phyloP scores from a whole-genome alignment of 2,329 filamentous ascomycete genomes.

The Verticillium nubilum region DNA sequence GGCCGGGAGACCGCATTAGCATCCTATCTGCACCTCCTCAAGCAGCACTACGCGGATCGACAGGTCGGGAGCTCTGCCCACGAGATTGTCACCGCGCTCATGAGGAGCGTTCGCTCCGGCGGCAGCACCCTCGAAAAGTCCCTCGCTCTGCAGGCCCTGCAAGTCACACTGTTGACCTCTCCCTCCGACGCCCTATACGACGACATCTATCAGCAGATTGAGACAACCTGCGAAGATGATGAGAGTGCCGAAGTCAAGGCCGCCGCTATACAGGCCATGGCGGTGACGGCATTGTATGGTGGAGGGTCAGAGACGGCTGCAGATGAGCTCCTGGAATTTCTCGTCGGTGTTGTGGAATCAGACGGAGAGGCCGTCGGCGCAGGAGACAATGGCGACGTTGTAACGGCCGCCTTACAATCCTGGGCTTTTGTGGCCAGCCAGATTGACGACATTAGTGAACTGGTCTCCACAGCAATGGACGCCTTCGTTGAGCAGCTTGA shows the following conservation, averaged over 20 bases:
- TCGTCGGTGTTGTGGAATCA: conserved; percentile 72
- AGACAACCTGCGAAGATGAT: conserved; percentile 60
- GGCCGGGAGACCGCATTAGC: conserved; percentile 61
- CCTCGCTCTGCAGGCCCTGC: conserved; percentile 66
- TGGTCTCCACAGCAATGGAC: conserved; percentile 68
- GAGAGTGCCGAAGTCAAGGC: conserved; percentile 60
- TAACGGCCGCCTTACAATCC: conserved; percentile 68
- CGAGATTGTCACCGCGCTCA: conserved; percentile 60
- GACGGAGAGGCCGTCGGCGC: conserved; percentile 71
- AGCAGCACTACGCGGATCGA: conserved; percentile 60
- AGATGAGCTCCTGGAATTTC: conserved; percentile 66
- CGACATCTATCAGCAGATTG: conserved; percentile 50
- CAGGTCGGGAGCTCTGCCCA: conserved; percentile 52
- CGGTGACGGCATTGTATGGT: conserved; percentile 68
- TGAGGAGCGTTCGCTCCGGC: conserved; percentile 66
- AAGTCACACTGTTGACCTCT: conserved; percentile 63
- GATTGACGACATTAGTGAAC: conserved; percentile 66
- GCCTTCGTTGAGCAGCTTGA: conserved; percentile 83
- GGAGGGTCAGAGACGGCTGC: conserved; percentile 65
- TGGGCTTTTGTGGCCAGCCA: conserved; percentile 79
- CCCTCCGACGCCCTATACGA: conserved; percentile 63
- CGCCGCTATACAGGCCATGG: conserved; percentile 67
- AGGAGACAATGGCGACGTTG: conserved; percentile 63
- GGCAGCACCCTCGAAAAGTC: conserved; percentile 63
- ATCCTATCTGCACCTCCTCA: conserved; percentile 60